Evolutionary conservation across 139 green algal species (phyloP), one percentile per base, ranked within the genome.

Genomic region (Picochlorum sp.): DNA sequence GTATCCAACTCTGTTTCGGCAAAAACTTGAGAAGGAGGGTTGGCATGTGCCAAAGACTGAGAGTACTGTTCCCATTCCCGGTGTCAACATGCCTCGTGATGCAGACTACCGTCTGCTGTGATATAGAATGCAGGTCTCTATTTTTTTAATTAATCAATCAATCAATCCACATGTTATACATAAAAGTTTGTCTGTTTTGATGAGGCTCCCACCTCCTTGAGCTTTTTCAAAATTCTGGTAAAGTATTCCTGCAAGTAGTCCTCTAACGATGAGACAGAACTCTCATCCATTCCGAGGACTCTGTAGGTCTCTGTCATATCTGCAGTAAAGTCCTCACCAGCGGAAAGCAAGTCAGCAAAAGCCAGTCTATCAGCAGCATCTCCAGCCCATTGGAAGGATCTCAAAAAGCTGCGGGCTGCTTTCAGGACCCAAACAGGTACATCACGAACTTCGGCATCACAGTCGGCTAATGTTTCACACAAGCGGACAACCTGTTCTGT

Each of bases 191-290:
- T 91, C 67, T 96, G 86, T 66, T 89, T 85, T 18, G 67, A 75
- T 21, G 85, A 71, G 10, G 89, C 92, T 10, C 91, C 92, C n/a
- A 98, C 87, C 65, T 98, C 84, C 79, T 99, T 99, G 13, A 99
- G 85, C 83, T 96, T 97, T 77, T 96, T 96, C 47, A 98, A 67
- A 73, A 99, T 97, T 50, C 68, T 66, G 4, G 62, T 79, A 74
- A 90, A 98, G 85, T 98, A 99, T 72, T 98, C 90, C 69, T 91
- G 62, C 28, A 96, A 73, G 77, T 98, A 96, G 9, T 63, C 54
- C 51, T 98, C 90, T 30, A 99, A 72, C 0, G 72, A 86, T 38
- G 79, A 92, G 5, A 89, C 75, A 38, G 76, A 80, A 30, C 69
- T 68, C 4, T 84, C 82, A 60, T 98, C 87, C 7, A 97, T 75